Evolutionary conservation across 495 filamentous ascomycete species (phyloP).

Genomic region (Xylaria curta): DNA sequence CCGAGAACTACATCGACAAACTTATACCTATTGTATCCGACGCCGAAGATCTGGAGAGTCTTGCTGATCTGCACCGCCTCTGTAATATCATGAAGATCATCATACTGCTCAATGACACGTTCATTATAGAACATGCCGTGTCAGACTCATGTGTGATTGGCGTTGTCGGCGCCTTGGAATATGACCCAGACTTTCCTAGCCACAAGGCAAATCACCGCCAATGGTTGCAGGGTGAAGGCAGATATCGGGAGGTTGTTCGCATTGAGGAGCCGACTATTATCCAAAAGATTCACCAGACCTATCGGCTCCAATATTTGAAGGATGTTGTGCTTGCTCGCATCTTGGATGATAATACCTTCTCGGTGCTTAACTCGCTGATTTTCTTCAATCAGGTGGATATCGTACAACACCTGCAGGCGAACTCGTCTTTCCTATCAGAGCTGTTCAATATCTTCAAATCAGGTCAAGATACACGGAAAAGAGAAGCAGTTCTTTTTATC

Average conservation of each 20-base stretch:
- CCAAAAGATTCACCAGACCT: conserved; percentile 94
- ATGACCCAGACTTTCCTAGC: conserved; percentile 97
- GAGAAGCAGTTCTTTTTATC: conserved; percentile 94
- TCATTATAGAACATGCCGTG: conserved; percentile 92
- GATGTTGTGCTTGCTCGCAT: conserved; percentile 96
- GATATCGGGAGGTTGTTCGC: conserved; percentile 94
- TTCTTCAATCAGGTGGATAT: conserved; percentile 99
- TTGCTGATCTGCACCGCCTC: conserved; percentile 82
- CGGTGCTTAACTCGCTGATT: conserved; percentile 95
- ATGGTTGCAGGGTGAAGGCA: conserved; percentile 85
- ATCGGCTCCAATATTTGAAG: conserved; percentile 96
- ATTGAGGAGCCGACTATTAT: conserved; percentile 82
- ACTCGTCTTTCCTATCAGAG: conserved; percentile 77
- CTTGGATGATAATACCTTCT: conserved; percentile 96
- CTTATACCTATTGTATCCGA: conserved; percentile 81
- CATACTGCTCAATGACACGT: conserved; percentile 90
- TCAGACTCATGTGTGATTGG: conserved; percentile 88
- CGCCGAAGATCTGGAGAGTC: conserved; percentile 89
- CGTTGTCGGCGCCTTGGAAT: conserved; percentile 95
- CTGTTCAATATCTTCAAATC: conserved; percentile 87
- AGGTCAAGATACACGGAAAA: conserved; percentile 74
- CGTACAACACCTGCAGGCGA: conserved; percentile 86
- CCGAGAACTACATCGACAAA: conserved; percentile 85
- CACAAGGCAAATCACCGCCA: conserved; percentile 98
- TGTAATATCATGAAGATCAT: conserved; percentile 99